A percentile compares a stretch with the other conserved stretches of the same genome.
These are phyloP conservation scores for Suillus decipiens DNA, from an alignment of 768 basidiomycete genomes.

Conservation along the genomic window DNA sequence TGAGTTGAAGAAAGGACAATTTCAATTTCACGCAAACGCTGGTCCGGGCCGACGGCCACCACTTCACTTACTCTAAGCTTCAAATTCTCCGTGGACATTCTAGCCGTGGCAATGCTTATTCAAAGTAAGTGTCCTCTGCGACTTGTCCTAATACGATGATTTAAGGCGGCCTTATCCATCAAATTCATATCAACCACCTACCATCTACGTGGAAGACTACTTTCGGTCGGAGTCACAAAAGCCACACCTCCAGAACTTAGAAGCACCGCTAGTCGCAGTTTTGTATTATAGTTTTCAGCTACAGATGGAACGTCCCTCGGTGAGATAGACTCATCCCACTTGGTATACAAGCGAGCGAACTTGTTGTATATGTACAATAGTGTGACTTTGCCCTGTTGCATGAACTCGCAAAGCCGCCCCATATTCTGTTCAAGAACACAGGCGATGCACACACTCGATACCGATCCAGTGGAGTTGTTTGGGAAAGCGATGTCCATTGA, in stretches of 20 bases:
- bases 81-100: no score
- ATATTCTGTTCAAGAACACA: not conserved
- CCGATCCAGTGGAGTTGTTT: no score
- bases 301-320: not conserved
- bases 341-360: not conserved
- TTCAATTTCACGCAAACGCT: no score
- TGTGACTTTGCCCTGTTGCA: not conserved
- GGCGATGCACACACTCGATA: no score
- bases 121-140: not conserved
- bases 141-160: not conserved
- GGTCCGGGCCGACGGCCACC: no score
- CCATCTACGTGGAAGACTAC: not conserved
- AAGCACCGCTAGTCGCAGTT: not conserved
- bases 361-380: not conserved
- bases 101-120: no score
- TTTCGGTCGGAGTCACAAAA: not conserved
- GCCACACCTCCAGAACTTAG: not conserved
- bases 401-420: not conserved
- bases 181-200: not conserved
- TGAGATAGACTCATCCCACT: not conserved
- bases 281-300: not conserved
- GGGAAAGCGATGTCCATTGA: no score
- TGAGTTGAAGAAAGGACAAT: no score
- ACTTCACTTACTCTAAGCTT: no score
- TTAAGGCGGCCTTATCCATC: not conserved